A percentile compares a stretch with the other conserved stretches of the same genome.
phyloP scores from a whole-genome alignment of 2,329 filamentous ascomycete genomes.

The Pseudogymnoascus sp. region DNA sequence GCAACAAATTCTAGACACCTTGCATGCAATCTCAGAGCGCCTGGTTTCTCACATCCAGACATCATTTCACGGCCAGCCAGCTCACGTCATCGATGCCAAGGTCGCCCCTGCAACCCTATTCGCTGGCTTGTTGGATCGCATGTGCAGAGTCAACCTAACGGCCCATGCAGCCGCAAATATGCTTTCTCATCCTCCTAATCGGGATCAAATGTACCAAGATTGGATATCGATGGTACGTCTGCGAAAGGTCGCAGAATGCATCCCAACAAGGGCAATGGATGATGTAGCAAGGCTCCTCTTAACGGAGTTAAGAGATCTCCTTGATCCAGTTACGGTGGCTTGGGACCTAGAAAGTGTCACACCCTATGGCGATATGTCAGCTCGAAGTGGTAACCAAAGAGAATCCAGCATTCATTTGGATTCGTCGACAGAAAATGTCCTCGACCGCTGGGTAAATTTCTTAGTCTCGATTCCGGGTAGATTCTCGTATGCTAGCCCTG shows the following conservation, averaged over 20 bases:
- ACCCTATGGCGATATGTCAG: slow-evolving; percentile 48
- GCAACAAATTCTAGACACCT: slow-evolving; percentile 74
- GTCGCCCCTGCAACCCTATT: slow-evolving; percentile 84
- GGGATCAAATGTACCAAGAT: slow-evolving; percentile 92
- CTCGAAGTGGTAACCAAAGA: slow-evolving; percentile 37
- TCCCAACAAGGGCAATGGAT: slow-evolving; percentile 56
- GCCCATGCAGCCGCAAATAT: slow-evolving; percentile 92
- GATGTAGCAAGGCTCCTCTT: slow-evolving; percentile 55
- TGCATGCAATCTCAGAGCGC: slow-evolving; percentile 76
- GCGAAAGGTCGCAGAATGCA: slow-evolving; percentile 53
- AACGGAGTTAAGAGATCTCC: slow-evolving; percentile 58
- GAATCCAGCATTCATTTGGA: slow-evolving; percentile 31
- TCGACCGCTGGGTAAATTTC: slow-evolving; percentile 72
- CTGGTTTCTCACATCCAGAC: slow-evolving; percentile 74
- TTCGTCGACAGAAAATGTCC: slow-evolving; percentile 51
- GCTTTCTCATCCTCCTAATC: slow-evolving; percentile 78
- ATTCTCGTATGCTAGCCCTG: slow-evolving; percentile 65
- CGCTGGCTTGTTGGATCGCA: slow-evolving; percentile 73
- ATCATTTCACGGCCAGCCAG: slow-evolving; percentile 76
- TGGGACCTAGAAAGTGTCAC: slow-evolving; percentile 57
- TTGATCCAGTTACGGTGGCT: slow-evolving; percentile 58
- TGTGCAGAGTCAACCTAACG: slow-evolving; percentile 83
- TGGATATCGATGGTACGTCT: slow-evolving; percentile 63
- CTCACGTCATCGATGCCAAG: slow-evolving; percentile 79
- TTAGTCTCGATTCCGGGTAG: slow-evolving; percentile 57